Percentiles rank a stretch among this genome's conserved stretches.
phyloP scores from a whole-genome alignment of 257 asterid genomes.

The Capsicum baccatum region DNA sequence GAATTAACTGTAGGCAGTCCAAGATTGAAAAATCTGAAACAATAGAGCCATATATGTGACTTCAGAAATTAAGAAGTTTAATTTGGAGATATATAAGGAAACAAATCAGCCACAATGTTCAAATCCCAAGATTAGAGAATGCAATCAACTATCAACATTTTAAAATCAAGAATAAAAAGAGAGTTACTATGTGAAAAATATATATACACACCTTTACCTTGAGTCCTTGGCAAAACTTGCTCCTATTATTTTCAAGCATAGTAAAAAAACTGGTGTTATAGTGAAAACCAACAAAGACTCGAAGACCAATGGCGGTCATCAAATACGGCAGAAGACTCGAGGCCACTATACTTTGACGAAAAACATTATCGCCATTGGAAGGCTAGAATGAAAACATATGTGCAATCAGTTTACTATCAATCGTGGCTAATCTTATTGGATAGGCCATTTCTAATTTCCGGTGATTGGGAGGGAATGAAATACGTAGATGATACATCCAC shows the following conservation, averaged over 20 bases:
- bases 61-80: too few species aligned
- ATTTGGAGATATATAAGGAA: too few species aligned
- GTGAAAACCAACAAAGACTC: not conserved
- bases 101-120: too few species aligned
- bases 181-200: too few species aligned
- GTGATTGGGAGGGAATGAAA: not conserved
- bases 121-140: too few species aligned
- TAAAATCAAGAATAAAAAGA: too few species aligned
- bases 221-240: too few species aligned
- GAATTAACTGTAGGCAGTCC: not conserved
- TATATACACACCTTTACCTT: too few species aligned
- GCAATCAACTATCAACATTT: too few species aligned
- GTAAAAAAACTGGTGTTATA: too few species aligned
- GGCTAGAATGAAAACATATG: not conserved
- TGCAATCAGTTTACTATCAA: not conserved
- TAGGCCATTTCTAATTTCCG: not conserved
- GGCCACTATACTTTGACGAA: not conserved
- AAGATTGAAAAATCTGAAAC: not conserved
- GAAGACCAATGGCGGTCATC: not conserved
- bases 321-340: not conserved
- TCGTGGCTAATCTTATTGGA: not conserved
- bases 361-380: not conserved
- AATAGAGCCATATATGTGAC: too few species aligned
- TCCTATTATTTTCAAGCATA: too few species aligned
- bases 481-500: not conserved